phyloP scores from a whole-genome alignment of 2,329 filamentous ascomycete species.

The Calonectria multiphialidica region DNA sequence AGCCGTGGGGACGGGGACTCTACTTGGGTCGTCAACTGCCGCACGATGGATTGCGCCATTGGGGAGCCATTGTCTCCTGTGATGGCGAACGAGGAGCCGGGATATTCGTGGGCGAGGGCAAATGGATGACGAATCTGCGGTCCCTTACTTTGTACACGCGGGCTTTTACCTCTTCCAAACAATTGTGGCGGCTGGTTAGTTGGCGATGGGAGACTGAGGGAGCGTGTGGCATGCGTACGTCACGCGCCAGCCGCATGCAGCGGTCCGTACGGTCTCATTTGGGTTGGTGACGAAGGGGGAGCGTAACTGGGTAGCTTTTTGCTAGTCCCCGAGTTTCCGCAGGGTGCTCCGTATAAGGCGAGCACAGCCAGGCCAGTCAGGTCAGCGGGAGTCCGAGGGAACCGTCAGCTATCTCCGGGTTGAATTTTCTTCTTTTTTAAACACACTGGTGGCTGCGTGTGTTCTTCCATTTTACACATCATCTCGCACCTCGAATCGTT shows the following conservation, averaged over 20 bases:
- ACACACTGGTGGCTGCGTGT: background rate
- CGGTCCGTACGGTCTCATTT: background rate
- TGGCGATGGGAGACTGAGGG: background rate
- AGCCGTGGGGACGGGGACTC: background rate
- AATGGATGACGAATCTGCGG: background rate
- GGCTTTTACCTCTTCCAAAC: background rate
- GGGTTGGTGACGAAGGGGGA: background rate
- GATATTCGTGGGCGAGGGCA: background rate
- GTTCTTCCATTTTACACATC: background rate
- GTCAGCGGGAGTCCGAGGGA: constrained; percentile 7
- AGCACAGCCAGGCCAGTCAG: constrained; percentile 15
- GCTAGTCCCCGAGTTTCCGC: constrained; percentile 7
- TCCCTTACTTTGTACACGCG: background rate
- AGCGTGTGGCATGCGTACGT: constrained; percentile 19
- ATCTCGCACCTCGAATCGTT: background rate
- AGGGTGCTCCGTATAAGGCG: constrained; percentile 12
- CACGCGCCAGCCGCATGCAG: constrained; percentile 18
- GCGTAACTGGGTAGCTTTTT: constrained; percentile 4
- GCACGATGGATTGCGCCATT: constrained; percentile 14
- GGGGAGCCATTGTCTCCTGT: background rate
- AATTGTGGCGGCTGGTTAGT: constrained; percentile 1
- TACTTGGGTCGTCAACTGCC: background rate
- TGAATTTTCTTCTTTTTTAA: background rate
- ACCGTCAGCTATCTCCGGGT: constrained; percentile 7
- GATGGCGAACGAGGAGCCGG: background rate